Percentiles rank a stretch among this genome's conserved stretches.
Conservation (phyloP, 1,139 yeast genomes). For the Sugiyamaella sp. region DNA sequence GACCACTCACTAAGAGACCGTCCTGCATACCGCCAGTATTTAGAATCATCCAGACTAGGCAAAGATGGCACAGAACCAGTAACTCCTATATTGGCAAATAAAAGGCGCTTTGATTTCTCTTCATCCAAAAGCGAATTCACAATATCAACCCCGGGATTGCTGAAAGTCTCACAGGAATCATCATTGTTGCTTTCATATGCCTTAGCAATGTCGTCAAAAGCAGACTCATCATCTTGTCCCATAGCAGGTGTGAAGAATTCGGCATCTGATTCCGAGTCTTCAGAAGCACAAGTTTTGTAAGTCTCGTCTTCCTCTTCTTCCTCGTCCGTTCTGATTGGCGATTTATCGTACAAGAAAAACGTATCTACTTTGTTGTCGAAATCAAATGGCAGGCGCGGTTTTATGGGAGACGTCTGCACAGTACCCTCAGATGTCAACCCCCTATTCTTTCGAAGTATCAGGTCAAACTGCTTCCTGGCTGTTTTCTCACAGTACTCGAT, state of each 20-base stretch:
- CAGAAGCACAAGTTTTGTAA: slow-evolving; percentile 21
- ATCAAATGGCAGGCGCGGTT: slow-evolving; percentile 35
- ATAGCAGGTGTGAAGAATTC: slow-evolving; percentile 5
- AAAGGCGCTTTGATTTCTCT: slow-evolving; percentile 2
- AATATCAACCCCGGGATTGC: slow-evolving; percentile 10
- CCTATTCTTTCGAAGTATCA: slow-evolving; percentile 23
- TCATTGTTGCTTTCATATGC: slow-evolving; percentile 4
- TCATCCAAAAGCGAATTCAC: slow-evolving; percentile 7
- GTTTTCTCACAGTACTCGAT: slow-evolving; percentile 33
- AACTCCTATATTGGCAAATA: background rate
- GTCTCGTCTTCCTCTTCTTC: slow-evolving; percentile 15
- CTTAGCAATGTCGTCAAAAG: slow-evolving; percentile 4
- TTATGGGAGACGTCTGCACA: slow-evolving; percentile 4
- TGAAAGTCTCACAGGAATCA: background rate
- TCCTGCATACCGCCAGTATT: slow-evolving; percentile 53
- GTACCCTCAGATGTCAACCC: slow-evolving; percentile 6
- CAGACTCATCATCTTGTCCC: slow-evolving; percentile 1
- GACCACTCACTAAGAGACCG: slow-evolving; percentile 71
- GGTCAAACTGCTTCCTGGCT: slow-evolving; percentile 29
- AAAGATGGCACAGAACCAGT: background rate
- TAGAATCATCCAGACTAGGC: slow-evolving; percentile 3
- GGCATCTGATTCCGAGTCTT: slow-evolving; percentile 16
- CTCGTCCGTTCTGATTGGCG: background rate
- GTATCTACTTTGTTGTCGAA: slow-evolving; percentile 15
- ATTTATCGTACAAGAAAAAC: slow-evolving; percentile 1